A percentile compares a stretch with the other conserved stretches of the same genome.
Conservation (phyloP, 1,284 basidiomycete species). For the Trametes hirsuta region DNA sequence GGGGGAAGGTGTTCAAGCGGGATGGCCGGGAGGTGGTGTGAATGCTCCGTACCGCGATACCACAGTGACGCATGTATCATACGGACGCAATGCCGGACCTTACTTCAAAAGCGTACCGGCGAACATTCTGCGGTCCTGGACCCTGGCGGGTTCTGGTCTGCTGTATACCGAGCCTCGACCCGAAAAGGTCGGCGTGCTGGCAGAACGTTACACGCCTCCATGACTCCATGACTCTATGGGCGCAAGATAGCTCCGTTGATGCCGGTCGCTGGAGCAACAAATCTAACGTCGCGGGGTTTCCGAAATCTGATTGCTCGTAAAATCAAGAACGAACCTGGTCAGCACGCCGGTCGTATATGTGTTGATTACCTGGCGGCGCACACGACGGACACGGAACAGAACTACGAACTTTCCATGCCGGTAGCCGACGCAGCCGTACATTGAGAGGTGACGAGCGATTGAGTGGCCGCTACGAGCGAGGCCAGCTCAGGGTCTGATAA, state of each 20-base stretch:
- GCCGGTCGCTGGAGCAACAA: neutral
- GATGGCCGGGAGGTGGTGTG: conserved; percentile 38
- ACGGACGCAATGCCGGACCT: neutral
- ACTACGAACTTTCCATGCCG: neutral
- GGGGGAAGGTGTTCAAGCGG: conserved; percentile 52
- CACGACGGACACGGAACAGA: too few species aligned
- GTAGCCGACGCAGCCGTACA: neutral
- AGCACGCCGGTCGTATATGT: neutral
- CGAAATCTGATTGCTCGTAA: neutral
- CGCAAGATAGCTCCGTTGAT: conserved; percentile 2
- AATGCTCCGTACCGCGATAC: neutral
- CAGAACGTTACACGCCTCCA: too few species aligned
- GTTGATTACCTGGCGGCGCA: too few species aligned
- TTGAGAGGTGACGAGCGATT: neutral
- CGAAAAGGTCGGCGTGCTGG: too few species aligned
- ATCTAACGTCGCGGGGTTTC: neutral
- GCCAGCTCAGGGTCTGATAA: neutral
- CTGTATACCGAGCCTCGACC: too few species aligned
- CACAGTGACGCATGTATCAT: neutral
- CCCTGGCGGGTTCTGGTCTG: too few species aligned
- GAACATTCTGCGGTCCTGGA: too few species aligned
- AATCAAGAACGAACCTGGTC: neutral
- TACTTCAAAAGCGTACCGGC: too few species aligned
- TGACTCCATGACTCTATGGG: neutral
- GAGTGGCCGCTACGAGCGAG: neutral